Base-by-base conservation (phyloP, 495 filamentous ascomycete genomes). In the Apiosordaria backusii region DNA sequence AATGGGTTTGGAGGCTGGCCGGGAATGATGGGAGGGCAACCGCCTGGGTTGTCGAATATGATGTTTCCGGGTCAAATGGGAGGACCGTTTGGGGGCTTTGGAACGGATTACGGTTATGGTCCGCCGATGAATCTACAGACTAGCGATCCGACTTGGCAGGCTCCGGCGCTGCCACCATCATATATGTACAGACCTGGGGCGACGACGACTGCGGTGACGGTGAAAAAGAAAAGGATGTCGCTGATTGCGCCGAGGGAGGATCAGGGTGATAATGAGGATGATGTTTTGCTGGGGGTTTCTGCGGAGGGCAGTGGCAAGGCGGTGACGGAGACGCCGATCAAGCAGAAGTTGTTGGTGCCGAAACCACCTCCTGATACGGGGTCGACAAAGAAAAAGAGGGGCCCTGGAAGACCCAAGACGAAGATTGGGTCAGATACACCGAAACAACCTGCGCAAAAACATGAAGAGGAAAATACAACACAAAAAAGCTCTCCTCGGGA, bases 161-260 rank as follows among this genome's bases (percentile, higher is more conserved):
- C 64, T 13, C 74, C 76, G 3, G 74, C 72, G 10, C 65, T 78
- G 10, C 74, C 74, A 16, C 60, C 24, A 50, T 57, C 71, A 4
- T 52, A 57, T 19, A 45, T 45, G 13, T 29, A 65, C 67, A 5
- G 25, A 27, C 4, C n/a, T 23, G 4, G 26, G 58, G 26, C 25
- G 63, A 26, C 22, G 29, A 29, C 16, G 26, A 22, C 18, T 35
- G 16, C 26, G 25, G 24, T 26, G 26, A 72, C 54, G 53, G 62
- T 53, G 21, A 71, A 69, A 40, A 61, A 23, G 26, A 61, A 64
- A 27, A 40, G 64, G 10, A 25, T 66, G 22, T 66, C 60, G 19
- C 25, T 65, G 6, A 63, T 40, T 27, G 61, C 61, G 19, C 50
- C 45, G n/a, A 60, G 55, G 24, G 66, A 50, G 19, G 70, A 71